Evolutionary conservation across 2,329 filamentous ascomycete genomes (phyloP).

Genomic region (Ceratocystis colombiana): DNA sequence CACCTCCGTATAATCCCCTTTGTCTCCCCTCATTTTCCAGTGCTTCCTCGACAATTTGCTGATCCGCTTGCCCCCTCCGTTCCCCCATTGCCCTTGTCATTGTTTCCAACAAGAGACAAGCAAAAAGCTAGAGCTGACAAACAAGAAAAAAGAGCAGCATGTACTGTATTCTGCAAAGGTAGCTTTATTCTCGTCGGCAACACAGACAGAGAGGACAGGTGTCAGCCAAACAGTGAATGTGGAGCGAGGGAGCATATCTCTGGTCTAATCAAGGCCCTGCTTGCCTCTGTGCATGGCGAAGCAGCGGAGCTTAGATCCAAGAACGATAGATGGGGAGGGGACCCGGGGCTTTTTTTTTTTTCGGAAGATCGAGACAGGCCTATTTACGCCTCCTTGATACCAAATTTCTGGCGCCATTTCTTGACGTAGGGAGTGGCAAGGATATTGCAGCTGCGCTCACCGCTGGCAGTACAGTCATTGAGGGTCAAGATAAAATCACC

Average conservation of each 20-base stretch:
- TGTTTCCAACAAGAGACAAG: background rate
- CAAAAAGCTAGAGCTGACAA: background rate
- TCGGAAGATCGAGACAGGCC: background rate
- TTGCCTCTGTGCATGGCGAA: background rate
- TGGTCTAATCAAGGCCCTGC: background rate
- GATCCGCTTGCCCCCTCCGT: background rate
- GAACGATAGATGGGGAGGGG: background rate
- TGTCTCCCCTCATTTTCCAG: conserved; percentile 8
- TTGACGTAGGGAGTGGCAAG: conserved; percentile 51
- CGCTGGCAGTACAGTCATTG: conserved; percentile 54
- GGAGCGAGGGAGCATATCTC: background rate
- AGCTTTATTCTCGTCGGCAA: background rate
- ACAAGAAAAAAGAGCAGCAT: background rate
- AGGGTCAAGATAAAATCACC: conserved; percentile 81
- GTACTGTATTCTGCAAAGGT: conserved; percentile 7
- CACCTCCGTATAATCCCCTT: conserved; percentile 1
- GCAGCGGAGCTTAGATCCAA: conserved; percentile 1
- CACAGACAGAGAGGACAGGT: background rate
- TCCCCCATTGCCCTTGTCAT: background rate
- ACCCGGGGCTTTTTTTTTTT: background rate
- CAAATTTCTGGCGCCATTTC: conserved; percentile 39
- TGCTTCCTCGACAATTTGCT: conserved; percentile 7
- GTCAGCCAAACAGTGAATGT: background rate
- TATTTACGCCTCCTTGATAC: conserved; percentile 35
- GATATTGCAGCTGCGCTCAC: conserved; percentile 55